Evolutionary conservation across 139 green algal species (phyloP).

Genomic region (Edaphochlamys debaryana): DNA sequence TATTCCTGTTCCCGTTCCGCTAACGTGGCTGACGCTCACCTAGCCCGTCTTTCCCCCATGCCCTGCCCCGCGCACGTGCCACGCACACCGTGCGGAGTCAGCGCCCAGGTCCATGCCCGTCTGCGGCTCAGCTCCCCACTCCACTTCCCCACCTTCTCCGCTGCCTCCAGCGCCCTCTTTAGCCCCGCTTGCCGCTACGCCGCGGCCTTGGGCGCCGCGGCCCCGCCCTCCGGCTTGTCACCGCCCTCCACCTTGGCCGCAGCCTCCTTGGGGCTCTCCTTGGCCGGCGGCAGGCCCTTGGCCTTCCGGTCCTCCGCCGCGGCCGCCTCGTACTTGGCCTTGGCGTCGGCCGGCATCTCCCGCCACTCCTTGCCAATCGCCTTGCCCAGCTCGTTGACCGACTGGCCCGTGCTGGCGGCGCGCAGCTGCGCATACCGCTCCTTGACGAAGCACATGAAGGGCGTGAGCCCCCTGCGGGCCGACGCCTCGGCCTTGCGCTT

Average conservation of each 20-base stretch:
- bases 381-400: neutral
- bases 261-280: neutral
- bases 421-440: neutral
- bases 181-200: neutral
- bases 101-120: too few species aligned
- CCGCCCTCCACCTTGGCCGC: too few species aligned
- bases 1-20: too few species aligned
- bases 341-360: neutral
- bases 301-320: neutral
- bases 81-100: too few species aligned
- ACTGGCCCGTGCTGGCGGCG: neutral
- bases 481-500: neutral
- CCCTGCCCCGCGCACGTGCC: too few species aligned
- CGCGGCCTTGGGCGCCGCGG: neutral
- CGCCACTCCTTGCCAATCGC: neutral
- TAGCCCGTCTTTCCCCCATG: too few species aligned
- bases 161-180: too few species aligned
- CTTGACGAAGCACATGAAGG: conserved; percentile 10
- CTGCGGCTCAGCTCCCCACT: too few species aligned
- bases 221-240: neutral
- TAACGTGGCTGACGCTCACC: too few species aligned
- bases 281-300: neutral
- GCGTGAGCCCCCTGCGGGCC: neutral
- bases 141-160: too few species aligned
- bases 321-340: neutral